phyloP scores from a whole-genome alignment of 1,284 basidiomycete species.

The Schizophyllum commune region DNA sequence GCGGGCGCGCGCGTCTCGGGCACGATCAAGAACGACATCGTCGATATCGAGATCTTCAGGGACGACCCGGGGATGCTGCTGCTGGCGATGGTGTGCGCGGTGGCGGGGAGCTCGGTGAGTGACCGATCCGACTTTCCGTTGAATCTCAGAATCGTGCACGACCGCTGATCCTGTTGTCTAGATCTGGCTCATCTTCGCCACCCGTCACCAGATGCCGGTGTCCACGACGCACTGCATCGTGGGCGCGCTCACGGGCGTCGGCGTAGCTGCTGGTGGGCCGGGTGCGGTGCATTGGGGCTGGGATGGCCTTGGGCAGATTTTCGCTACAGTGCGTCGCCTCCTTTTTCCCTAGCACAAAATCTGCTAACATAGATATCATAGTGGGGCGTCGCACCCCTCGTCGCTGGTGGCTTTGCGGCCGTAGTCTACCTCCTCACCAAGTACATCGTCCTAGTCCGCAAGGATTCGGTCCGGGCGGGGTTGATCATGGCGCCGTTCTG shows the following conservation, averaged over 20 bases:
- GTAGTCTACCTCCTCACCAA: conserved; percentile 18
- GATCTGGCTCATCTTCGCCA: not conserved
- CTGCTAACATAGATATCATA: not conserved
- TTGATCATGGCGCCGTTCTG: conserved; percentile 18
- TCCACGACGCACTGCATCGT: conserved; percentile 12
- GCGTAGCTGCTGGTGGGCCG: conserved; percentile 19
- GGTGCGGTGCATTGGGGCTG: conserved; percentile 22
- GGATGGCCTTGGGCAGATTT: conserved; percentile 20
- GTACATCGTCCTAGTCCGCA: conserved; percentile 17
- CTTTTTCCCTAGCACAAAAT: not conserved
- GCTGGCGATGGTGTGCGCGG: not conserved
- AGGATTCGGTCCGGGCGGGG: conserved; percentile 15
- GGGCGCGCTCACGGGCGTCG: conserved; percentile 20
- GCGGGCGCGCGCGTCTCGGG: conserved; percentile 23
- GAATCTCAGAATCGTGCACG: not conserved
- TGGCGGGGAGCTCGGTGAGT: conserved; percentile 11
- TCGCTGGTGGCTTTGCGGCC: conserved; percentile 16
- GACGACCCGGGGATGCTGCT: conserved; percentile 5
- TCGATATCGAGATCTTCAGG: conserved; percentile 5
- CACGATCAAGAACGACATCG: conserved; percentile 23
- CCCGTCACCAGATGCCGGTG: not conserved
- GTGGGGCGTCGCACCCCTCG: conserved; percentile 17
- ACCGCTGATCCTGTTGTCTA: not conserved
- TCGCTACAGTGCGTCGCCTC: conserved; percentile 16
- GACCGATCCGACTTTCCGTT: too few species aligned